A percentile compares a stretch with the other conserved stretches of the same genome.
These are phyloP conservation scores for Daldinia sp. DNA, from an alignment of 2,329 filamentous ascomycete genomes.

Conservation along the genomic window DNA sequence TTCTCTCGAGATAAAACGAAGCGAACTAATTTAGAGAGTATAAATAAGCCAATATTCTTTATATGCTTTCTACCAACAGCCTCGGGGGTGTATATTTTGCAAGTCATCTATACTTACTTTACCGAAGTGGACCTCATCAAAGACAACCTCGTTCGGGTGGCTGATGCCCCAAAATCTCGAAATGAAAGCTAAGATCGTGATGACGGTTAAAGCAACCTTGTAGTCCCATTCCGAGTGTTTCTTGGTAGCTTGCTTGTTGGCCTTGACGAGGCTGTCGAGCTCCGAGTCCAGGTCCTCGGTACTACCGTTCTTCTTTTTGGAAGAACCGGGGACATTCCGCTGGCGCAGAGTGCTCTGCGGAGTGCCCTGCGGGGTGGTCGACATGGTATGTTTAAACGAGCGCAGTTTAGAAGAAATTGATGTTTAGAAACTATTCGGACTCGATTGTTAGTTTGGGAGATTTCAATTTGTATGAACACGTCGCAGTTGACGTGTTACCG, in stretches of 20 bases:
- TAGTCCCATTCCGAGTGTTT: slow-evolving; percentile 81
- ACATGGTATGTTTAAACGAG: slow-evolving; percentile 51
- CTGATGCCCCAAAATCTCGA: slow-evolving; percentile 97
- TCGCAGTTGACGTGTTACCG: slow-evolving; percentile 33
- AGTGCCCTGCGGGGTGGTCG: slow-evolving; percentile 54
- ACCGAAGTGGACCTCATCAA: slow-evolving; percentile 99
- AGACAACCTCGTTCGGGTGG: slow-evolving; percentile 96
- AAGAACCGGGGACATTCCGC: slow-evolving; percentile 63
- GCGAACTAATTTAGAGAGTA: slow-evolving; percentile 66
- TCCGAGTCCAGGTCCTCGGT: slow-evolving; percentile 59
- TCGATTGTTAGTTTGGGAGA: slow-evolving; percentile 21
- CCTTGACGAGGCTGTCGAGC: slow-evolving; percentile 63
- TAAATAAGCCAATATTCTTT: slow-evolving; percentile 29
- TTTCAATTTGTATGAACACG: slow-evolving; percentile 29
- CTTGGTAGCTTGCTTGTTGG: slow-evolving; percentile 54
- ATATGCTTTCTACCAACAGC: not conserved
- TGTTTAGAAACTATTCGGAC: slow-evolving; percentile 24
- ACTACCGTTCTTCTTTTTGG: slow-evolving; percentile 64
- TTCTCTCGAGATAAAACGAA: slow-evolving; percentile 90
- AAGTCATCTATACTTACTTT: slow-evolving; percentile 73
- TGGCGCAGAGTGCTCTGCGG: slow-evolving; percentile 71
- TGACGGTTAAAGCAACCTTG: slow-evolving; percentile 78
- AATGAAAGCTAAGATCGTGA: slow-evolving; percentile 86
- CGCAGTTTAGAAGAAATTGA: slow-evolving; percentile 36
- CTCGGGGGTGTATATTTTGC: not conserved